Percentiles rank a stretch among this genome's conserved stretches.
These are phyloP conservation scores for Clarireedia monteithiana DNA, from an alignment of 2,329 filamentous ascomycete genomes.

Conservation along the genomic window DNA sequence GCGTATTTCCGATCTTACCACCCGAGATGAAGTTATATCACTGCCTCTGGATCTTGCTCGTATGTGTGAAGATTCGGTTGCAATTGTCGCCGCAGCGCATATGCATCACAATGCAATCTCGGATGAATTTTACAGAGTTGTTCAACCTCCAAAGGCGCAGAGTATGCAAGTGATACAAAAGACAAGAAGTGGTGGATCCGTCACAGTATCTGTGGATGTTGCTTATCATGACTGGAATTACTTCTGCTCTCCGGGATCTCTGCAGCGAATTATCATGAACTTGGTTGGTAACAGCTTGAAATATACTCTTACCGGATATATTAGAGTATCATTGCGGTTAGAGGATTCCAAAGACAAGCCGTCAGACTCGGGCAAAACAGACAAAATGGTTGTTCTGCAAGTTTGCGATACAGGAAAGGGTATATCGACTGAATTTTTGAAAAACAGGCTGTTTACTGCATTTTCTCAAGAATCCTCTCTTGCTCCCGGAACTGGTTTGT, in stretches of 20 bases:
- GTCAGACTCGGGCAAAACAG: background rate
- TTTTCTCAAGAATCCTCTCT: conserved; percentile 54
- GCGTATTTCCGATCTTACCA: background rate
- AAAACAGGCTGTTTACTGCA: conserved; percentile 49
- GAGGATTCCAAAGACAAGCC: background rate
- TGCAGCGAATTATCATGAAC: conserved; percentile 47
- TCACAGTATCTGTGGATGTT: conserved; percentile 10
- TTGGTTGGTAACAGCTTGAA: conserved; percentile 53
- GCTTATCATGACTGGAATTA: conserved; percentile 21
- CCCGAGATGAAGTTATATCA: background rate
- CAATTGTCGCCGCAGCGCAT: conserved; percentile 7
- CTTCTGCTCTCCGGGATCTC: conserved; percentile 42
- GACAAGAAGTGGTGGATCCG: background rate
- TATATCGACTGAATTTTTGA: conserved; percentile 52
- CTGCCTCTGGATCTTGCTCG: conserved; percentile 8
- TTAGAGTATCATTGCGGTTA: conserved; percentile 30
- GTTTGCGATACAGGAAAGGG: conserved; percentile 55
- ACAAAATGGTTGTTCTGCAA: conserved; percentile 28
- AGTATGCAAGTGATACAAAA: background rate
- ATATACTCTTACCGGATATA: conserved; percentile 44
- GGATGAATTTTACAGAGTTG: background rate
- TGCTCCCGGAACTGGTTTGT: conserved; percentile 45
- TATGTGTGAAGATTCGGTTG: conserved; percentile 11
- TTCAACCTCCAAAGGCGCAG: background rate
- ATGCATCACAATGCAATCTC: conserved; percentile 3